phyloP scores from a whole-genome alignment of 352 stramenopile genomes.

The Phytophthora nicotianae region DNA sequence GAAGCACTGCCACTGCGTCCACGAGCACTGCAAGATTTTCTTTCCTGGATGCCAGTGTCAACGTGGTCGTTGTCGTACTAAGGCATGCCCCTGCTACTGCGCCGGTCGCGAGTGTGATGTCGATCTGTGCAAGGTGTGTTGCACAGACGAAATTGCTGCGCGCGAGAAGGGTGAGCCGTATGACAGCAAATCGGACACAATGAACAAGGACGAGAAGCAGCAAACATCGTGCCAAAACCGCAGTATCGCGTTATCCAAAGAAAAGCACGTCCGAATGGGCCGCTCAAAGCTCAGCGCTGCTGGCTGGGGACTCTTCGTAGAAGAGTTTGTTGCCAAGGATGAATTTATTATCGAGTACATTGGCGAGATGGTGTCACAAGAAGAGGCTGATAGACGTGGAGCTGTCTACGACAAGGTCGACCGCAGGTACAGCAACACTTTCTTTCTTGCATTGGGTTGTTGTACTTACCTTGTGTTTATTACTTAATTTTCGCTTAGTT shows the following conservation, averaged over 20 bases:
- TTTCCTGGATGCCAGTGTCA: constrained; percentile 90
- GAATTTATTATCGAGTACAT: constrained; percentile 96
- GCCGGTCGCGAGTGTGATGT: constrained; percentile 93
- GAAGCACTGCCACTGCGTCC: constrained; percentile 89
- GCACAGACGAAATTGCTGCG: constrained; percentile 48
- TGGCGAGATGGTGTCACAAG: constrained; percentile 92
- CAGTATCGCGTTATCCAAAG: constrained; percentile 51
- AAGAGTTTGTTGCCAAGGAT: constrained; percentile 88
- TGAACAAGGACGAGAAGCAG: constrained; percentile 28
- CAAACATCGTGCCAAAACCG: constrained; percentile 72
- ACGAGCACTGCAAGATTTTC: constrained; percentile 87
- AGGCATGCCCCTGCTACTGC: constrained; percentile 91
- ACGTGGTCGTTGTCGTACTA: constrained; percentile 79
- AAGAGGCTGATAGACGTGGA: constrained; percentile 90
- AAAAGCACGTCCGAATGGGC: constrained; percentile 77
- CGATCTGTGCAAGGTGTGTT: constrained; percentile 90
- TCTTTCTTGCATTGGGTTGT: background rate
- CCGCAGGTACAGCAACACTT: constrained; percentile 44
- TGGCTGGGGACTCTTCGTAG: constrained; percentile 93
- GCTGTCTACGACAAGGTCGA: constrained; percentile 90
- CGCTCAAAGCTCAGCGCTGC: constrained; percentile 79
- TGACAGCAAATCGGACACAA: constrained; percentile 13
- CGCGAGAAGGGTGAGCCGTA: constrained; percentile 25
- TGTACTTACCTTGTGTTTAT: constrained; percentile 9
- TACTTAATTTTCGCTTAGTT: constrained; percentile 46